Percentiles rank a stretch among this genome's conserved stretches.
These are phyloP conservation scores for Colletotrichum somersetense DNA, from an alignment of 2,329 filamentous ascomycete species.

Conservation along the genomic window DNA sequence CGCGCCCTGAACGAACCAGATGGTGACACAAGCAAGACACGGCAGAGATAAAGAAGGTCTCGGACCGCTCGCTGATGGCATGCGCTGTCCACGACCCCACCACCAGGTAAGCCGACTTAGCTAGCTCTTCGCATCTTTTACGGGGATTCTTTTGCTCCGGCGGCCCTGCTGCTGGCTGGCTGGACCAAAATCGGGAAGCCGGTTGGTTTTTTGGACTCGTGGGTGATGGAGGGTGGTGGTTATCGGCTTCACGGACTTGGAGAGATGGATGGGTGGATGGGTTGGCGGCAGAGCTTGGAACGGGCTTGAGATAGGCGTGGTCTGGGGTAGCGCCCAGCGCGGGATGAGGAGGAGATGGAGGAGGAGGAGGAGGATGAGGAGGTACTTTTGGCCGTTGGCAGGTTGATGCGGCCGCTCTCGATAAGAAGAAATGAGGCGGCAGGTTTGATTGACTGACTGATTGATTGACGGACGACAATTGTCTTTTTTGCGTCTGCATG, in stretches of 20 bases:
- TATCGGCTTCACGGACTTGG: neutral
- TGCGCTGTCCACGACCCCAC: neutral
- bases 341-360: neutral
- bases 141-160: neutral
- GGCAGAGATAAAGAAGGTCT: neutral
- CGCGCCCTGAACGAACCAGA: neutral
- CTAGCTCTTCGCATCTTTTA: neutral
- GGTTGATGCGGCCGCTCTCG: neutral
- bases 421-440: neutral
- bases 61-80: neutral
- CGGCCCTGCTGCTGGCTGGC: neutral
- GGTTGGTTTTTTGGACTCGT: neutral
- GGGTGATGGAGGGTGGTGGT: neutral
- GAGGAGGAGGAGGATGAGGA: neutral
- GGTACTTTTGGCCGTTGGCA: neutral
- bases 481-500: neutral
- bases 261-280: neutral
- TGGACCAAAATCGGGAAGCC: neutral
- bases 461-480: neutral
- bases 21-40: neutral
- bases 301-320: constrained; percentile 1
- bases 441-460: too few species aligned
- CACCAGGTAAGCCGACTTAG: too few species aligned
- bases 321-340: constrained; percentile 8
- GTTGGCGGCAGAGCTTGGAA: neutral